These are phyloP conservation scores for Diaporthe ampelina DNA, from an alignment of 2,329 filamentous ascomycete genomes.

Conservation along the genomic window DNA sequence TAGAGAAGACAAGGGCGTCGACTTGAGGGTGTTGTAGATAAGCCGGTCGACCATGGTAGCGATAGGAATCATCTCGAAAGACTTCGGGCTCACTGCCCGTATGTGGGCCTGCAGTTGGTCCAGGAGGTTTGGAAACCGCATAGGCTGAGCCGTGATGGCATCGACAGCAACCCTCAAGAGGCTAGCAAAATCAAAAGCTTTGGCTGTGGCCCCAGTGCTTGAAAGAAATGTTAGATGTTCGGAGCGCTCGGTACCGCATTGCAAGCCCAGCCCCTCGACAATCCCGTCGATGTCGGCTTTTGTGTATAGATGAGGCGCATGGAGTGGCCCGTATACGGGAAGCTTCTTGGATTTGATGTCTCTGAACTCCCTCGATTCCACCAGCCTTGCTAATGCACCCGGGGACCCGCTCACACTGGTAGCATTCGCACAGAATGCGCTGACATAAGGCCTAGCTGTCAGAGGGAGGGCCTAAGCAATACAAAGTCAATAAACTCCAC, in stretches of 20 bases:
- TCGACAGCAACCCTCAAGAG: neutral
- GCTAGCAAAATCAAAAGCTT: neutral
- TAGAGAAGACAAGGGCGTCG: neutral
- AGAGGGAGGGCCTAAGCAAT: constrained; percentile 56
- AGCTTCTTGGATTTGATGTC: constrained; percentile 59
- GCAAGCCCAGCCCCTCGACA: neutral
- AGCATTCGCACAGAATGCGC: constrained; percentile 61
- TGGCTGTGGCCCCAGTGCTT: neutral
- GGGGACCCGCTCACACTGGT: constrained; percentile 69
- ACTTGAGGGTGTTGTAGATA: neutral
- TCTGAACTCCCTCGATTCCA: constrained; percentile 53
- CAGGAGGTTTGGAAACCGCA: neutral
- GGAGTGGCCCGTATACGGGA: constrained; percentile 69
- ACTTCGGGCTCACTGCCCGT: neutral
- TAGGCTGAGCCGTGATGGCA: constrained; percentile 16
- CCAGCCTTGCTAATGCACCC: constrained; percentile 59
- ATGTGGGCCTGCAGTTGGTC: neutral
- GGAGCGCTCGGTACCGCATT: neutral
- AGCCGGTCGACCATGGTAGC: constrained; percentile 3
- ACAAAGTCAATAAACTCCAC: constrained; percentile 39
- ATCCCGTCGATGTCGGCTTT: constrained; percentile 41
- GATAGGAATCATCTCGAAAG: constrained; percentile 6
- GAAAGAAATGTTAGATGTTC: neutral
- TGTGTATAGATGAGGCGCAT: constrained; percentile 53
- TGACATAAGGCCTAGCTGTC: constrained; percentile 66